Conservation (phyloP, 192 early-diverging fungal species). For the Linnemannia schmuckeri region DNA sequence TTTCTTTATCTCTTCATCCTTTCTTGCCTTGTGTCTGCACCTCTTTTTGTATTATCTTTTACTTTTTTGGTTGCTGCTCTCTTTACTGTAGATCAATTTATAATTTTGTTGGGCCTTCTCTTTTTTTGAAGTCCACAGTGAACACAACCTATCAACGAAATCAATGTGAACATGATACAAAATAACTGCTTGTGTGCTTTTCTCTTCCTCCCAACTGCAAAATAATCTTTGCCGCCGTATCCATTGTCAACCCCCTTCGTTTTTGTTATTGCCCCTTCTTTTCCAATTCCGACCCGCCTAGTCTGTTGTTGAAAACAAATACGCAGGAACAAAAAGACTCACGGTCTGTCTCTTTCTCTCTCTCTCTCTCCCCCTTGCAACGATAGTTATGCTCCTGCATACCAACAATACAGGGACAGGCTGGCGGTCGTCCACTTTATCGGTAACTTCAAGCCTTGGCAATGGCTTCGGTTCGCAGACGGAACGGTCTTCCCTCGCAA, state of each 20-base stretch:
- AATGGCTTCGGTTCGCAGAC: slow-evolving; percentile 74
- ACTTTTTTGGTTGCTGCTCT: not conserved
- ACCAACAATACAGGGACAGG: slow-evolving; percentile 76
- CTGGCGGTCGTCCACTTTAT: slow-evolving; percentile 93
- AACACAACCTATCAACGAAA: slow-evolving; percentile 10
- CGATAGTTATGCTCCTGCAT: slow-evolving; percentile 80
- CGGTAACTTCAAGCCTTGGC: slow-evolving; percentile 92
- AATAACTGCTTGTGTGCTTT: not conserved
- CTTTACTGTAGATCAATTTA: not conserved
- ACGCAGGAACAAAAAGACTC: not conserved
- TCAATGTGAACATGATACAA: not conserved
- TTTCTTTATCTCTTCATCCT: not conserved
- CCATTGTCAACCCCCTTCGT: not conserved
- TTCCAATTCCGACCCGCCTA: not conserved
- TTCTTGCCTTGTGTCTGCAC: not conserved
- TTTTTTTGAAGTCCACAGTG: not conserved
- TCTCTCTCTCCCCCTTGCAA: not conserved
- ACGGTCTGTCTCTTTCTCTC: slow-evolving; percentile 30
- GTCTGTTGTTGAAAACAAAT: not conserved
- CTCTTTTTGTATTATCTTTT: not conserved
- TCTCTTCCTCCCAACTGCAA: not conserved
- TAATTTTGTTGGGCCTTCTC: slow-evolving; percentile 36
- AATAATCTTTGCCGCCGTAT: not conserved
- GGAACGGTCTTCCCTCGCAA: slow-evolving; percentile 64
- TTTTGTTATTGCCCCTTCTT: not conserved